phyloP scores from a whole-genome alignment of 495 filamentous ascomycete species.

The Aspergillus diversus region DNA sequence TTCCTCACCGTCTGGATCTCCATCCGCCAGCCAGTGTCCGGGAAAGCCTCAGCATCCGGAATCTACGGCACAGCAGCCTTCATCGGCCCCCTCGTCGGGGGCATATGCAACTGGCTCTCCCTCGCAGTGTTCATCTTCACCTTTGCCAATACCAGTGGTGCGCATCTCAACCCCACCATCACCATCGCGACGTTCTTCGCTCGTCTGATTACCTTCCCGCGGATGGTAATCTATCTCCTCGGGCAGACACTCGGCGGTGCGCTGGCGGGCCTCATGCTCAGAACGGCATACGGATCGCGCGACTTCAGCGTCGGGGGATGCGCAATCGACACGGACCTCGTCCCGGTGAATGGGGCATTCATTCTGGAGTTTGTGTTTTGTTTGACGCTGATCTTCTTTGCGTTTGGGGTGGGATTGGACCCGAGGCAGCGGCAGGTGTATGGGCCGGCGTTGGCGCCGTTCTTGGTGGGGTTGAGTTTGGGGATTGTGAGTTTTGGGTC shows the following conservation, averaged over 20 bases:
- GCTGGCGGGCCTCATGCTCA: constrained; percentile 46
- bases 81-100: constrained; percentile 37
- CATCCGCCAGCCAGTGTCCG: constrained; percentile 18
- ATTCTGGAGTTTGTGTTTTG: constrained; percentile 49
- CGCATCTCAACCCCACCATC: constrained; percentile 57
- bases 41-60: constrained; percentile 11
- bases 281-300: constrained; percentile 30
- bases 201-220: constrained; percentile 51
- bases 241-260: constrained; percentile 48
- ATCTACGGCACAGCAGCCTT: constrained; percentile 34
- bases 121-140: constrained; percentile 55
- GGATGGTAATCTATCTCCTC: constrained; percentile 49
- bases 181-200: constrained; percentile 54
- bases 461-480: constrained; percentile 55
- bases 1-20: constrained; percentile 34
- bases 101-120: constrained; percentile 49
- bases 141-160: constrained; percentile 52
- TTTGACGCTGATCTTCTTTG: constrained; percentile 44
- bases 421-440: constrained; percentile 56
- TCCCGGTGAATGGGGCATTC: constrained; percentile 38
- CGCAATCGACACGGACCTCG: constrained; percentile 32
- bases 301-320: constrained; percentile 44
- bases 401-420: constrained; percentile 60
- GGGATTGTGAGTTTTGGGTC: constrained; percentile 50
- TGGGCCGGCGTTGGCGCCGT: constrained; percentile 53